Evolutionary conservation across 106 monocot species (phyloP).

Genomic region (Phalaenopsis equestris): DNA sequence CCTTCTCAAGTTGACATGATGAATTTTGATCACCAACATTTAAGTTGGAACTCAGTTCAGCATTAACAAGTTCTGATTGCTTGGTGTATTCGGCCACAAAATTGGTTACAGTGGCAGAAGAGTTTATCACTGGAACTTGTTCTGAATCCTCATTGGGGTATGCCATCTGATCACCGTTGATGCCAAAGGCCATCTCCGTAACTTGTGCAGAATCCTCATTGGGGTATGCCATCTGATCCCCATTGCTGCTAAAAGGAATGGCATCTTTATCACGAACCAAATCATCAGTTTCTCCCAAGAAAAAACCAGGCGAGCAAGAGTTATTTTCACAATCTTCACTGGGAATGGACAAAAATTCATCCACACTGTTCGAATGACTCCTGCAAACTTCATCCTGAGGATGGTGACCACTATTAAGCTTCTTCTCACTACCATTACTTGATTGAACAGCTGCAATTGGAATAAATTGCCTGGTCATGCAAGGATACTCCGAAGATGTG

Average conservation of each 20-base stretch:
- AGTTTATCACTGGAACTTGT: not conserved
- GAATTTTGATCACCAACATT: not conserved
- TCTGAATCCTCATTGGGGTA: slow-evolving; percentile 7
- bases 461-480: not conserved
- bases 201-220: slow-evolving; percentile 8
- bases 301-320: slow-evolving; percentile 20
- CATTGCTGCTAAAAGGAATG: not conserved
- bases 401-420: slow-evolving; percentile 2
- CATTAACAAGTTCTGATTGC: not conserved
- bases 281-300: slow-evolving; percentile 8
- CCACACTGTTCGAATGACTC: slow-evolving; percentile 27
- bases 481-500: not conserved
- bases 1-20: slow-evolving; percentile 11
- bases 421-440: slow-evolving; percentile 8
- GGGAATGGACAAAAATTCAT: slow-evolving; percentile 34
- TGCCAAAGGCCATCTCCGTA: not conserved
- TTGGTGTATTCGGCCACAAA: slow-evolving; percentile 4
- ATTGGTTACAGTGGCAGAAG: not conserved
- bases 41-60: not conserved
- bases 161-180: slow-evolving; percentile 1
- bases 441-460: slow-evolving; percentile 6
- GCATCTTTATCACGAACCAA: not conserved
- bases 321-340: slow-evolving; percentile 19
- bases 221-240: slow-evolving; percentile 4
- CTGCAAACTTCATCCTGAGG: slow-evolving; percentile 17